These are phyloP conservation scores for Vigna radiata DNA, from an alignment of 306 rosid genomes.

Conservation along the genomic window DNA sequence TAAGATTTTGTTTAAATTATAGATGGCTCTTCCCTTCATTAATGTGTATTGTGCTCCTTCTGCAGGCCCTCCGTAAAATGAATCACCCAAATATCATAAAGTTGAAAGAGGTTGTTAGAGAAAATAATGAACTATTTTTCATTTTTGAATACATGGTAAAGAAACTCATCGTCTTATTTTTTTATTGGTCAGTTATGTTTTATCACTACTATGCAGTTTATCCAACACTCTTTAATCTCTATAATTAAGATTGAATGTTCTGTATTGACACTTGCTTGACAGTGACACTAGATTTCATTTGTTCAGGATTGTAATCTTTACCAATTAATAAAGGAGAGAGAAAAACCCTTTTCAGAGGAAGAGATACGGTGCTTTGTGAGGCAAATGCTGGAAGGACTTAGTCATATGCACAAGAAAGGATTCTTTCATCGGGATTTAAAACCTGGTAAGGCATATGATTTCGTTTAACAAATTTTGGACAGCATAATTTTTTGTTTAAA, in stretches of 20 bases:
- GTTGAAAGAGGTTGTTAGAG: constrained; percentile 78
- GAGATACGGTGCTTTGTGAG: constrained; percentile 74
- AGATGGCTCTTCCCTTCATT: constrained; percentile 32
- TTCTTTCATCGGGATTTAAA: constrained; percentile 89
- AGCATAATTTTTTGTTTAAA: constrained; percentile 23
- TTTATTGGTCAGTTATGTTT: constrained; percentile 21
- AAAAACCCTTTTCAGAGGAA: constrained; percentile 72
- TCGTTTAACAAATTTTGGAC: constrained; percentile 24
- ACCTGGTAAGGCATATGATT: constrained; percentile 61
- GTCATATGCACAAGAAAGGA: constrained; percentile 76
- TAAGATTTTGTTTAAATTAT: constrained; percentile 30
- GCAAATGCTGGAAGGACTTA: constrained; percentile 74
- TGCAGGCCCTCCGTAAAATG: constrained; percentile 77
- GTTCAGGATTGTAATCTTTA: constrained; percentile 79
- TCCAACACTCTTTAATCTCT: constrained; percentile 28
- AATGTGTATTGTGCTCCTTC: constrained; percentile 42
- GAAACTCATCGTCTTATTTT: constrained; percentile 17
- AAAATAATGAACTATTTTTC: constrained; percentile 79
- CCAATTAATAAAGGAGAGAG: constrained; percentile 75
- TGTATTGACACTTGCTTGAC: constrained; percentile 46
- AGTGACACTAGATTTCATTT: constrained; percentile 39
- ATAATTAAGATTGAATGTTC: constrained; percentile 35
- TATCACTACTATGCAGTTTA: constrained; percentile 8
- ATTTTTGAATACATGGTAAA: constrained; percentile 87
- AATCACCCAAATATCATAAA: constrained; percentile 84